Percentiles rank a stretch among this genome's conserved stretches.
These are phyloP conservation scores for Acacia concinna DNA, from an alignment of 331 rosid species.

Conservation along the genomic window DNA sequence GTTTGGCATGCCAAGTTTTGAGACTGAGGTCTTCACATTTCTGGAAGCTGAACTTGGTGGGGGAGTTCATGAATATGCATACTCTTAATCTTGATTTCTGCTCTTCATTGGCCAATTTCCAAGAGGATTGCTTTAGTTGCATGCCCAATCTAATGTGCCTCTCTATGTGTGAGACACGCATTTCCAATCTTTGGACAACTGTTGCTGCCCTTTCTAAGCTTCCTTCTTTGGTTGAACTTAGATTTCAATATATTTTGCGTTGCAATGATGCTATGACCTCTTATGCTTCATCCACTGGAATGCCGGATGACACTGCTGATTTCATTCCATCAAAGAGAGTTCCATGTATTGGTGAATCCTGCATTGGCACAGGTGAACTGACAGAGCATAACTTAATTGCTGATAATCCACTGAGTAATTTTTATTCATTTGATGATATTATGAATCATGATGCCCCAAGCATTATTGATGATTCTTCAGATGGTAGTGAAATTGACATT, in stretches of 20 bases:
- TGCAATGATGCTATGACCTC: slow-evolving; percentile 56
- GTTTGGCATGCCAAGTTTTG: slow-evolving; percentile 77
- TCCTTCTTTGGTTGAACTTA: slow-evolving; percentile 72
- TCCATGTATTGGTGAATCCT: slow-evolving; percentile 44
- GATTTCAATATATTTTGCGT: slow-evolving; percentile 69
- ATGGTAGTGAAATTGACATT: slow-evolving; percentile 58
- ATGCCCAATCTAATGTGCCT: slow-evolving; percentile 75
- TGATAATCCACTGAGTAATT: slow-evolving; percentile 45
- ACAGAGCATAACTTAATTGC: slow-evolving; percentile 41
- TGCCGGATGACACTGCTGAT: slow-evolving; percentile 40
- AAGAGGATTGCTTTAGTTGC: slow-evolving; percentile 67
- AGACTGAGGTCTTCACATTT: slow-evolving; percentile 59
- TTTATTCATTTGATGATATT: slow-evolving; percentile 49
- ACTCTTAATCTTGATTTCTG: slow-evolving; percentile 80
- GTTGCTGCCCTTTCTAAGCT: slow-evolving; percentile 74
- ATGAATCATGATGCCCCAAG: slow-evolving; percentile 48
- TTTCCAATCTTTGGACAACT: slow-evolving; percentile 87
- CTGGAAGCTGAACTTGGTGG: slow-evolving; percentile 69
- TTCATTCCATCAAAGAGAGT: slow-evolving; percentile 35
- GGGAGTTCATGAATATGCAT: slow-evolving; percentile 61
- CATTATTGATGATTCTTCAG: slow-evolving; percentile 67
- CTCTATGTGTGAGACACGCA: slow-evolving; percentile 76
- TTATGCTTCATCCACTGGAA: slow-evolving; percentile 44
- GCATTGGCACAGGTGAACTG: slow-evolving; percentile 33
- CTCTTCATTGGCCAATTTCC: slow-evolving; percentile 60